Evolutionary conservation across 1,284 basidiomycete genomes (phyloP).

Genomic region (Ganoderma leucocontextum): DNA sequence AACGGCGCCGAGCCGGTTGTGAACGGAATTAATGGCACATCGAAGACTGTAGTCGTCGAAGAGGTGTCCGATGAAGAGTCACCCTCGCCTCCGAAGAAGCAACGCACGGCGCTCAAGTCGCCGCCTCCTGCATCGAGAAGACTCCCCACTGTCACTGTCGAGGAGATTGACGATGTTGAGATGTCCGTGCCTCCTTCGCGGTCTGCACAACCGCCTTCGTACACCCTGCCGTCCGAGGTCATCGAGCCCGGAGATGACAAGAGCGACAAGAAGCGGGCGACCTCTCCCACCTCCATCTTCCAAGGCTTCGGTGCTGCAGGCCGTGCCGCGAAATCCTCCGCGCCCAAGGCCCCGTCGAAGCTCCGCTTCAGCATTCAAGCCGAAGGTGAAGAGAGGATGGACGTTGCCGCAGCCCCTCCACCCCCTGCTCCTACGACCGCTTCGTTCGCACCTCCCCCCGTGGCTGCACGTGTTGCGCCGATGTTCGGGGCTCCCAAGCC

Average conservation of each 20-base stretch:
- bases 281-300: conserved; percentile 30
- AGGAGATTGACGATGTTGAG: conserved; percentile 45
- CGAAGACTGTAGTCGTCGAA: conserved; percentile 31
- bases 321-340: conserved; percentile 49
- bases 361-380: conserved; percentile 70
- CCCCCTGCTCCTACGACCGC: neutral
- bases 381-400: conserved; percentile 49
- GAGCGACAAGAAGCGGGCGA: conserved; percentile 32
- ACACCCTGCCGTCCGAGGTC: conserved; percentile 46
- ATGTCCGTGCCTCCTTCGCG: conserved; percentile 28
- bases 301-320: conserved; percentile 35
- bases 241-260: conserved; percentile 49
- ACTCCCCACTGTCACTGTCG: conserved; percentile 35
- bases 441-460: neutral
- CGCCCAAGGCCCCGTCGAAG: conserved; percentile 77
- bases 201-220: conserved; percentile 13
- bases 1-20: conserved; percentile 34
- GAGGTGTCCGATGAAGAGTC: conserved; percentile 44
- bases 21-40: conserved; percentile 29
- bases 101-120: conserved; percentile 33
- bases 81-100: conserved; percentile 50
- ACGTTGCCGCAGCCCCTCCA: conserved; percentile 25
- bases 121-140: conserved; percentile 13
- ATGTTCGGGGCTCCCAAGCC: conserved; percentile 11
- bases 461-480: neutral